phyloP scores from a whole-genome alignment of 345 rosid genomes.

The Camelina laxa region DNA sequence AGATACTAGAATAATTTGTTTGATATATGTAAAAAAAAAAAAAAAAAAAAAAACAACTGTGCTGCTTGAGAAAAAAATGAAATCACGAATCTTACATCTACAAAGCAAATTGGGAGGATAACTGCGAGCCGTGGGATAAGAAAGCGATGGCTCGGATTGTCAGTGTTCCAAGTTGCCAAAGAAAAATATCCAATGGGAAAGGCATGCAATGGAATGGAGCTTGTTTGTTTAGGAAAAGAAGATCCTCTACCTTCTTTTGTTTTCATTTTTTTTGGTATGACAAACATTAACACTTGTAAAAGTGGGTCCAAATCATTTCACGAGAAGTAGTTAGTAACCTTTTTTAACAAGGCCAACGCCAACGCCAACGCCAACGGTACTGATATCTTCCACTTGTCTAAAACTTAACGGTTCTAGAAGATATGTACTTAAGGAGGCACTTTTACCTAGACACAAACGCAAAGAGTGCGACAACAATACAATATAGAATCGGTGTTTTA shows the following conservation, averaged over 20 bases:
- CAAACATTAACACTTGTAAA: conserved; percentile 4
- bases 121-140: conserved; percentile 26
- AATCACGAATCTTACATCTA: neutral
- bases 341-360: neutral
- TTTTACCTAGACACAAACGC: neutral
- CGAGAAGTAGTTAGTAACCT: conserved; percentile 14
- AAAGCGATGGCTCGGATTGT: conserved; percentile 30
- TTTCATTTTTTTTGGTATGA: neutral
- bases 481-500: neutral
- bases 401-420: neutral
- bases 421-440: conserved; percentile 3
- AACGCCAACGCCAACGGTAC: conserved; percentile 21
- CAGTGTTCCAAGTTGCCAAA: conserved; percentile 24
- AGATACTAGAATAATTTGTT: neutral
- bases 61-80: neutral
- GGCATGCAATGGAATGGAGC: conserved; percentile 11
- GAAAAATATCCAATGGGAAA: conserved; percentile 15
- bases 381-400: conserved; percentile 30
- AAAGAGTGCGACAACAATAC: neutral
- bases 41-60: neutral
- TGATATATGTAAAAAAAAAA: too few species aligned
- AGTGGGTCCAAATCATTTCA: conserved; percentile 27
- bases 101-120: neutral
- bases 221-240: neutral
- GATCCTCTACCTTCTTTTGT: neutral